phyloP scores from a whole-genome alignment of 1,284 basidiomycete species.

The Phaffia rhodozyma region DNA sequence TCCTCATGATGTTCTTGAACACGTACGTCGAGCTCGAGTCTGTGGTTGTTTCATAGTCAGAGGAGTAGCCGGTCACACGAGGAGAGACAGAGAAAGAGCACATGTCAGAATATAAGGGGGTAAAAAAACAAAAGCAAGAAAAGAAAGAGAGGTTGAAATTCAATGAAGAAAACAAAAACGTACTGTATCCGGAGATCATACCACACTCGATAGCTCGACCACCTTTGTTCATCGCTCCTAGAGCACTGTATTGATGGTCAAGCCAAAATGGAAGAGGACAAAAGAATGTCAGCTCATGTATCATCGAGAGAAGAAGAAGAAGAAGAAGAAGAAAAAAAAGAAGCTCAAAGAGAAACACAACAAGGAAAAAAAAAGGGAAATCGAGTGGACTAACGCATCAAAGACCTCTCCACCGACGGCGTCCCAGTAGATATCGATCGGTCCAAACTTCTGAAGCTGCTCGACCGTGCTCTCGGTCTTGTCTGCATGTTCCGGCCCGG shows the following conservation, averaged over 20 bases:
- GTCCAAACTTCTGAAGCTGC: conserved; percentile 23
- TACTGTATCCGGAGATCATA: conserved; percentile 23
- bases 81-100: too few relatives aligned
- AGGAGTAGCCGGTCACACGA: too few relatives aligned
- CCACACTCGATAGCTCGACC: conserved; percentile 24
- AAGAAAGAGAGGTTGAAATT: too few relatives aligned
- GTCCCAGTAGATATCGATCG: conserved; percentile 26
- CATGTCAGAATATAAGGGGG: too few relatives aligned
- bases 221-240: conserved; percentile 21
- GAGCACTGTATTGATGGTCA: conserved; percentile 9
- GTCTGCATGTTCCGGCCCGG: conserved; percentile 15
- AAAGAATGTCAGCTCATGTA: too few relatives aligned
- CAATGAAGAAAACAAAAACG: background rate
- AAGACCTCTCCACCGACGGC: conserved; percentile 23
- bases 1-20: conserved; percentile 22
- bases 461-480: conserved; percentile 22
- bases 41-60: too few relatives aligned
- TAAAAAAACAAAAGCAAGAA: too few relatives aligned
- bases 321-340: too few relatives aligned
- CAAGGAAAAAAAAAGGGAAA: background rate
- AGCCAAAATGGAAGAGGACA: too few relatives aligned
- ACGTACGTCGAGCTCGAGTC: conserved; percentile 17
- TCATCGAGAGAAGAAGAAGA: too few relatives aligned
- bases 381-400: conserved; percentile 15
- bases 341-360: too few relatives aligned